phyloP scores from a whole-genome alignment of 345 rosid genomes.

The Iberis pinnata region DNA sequence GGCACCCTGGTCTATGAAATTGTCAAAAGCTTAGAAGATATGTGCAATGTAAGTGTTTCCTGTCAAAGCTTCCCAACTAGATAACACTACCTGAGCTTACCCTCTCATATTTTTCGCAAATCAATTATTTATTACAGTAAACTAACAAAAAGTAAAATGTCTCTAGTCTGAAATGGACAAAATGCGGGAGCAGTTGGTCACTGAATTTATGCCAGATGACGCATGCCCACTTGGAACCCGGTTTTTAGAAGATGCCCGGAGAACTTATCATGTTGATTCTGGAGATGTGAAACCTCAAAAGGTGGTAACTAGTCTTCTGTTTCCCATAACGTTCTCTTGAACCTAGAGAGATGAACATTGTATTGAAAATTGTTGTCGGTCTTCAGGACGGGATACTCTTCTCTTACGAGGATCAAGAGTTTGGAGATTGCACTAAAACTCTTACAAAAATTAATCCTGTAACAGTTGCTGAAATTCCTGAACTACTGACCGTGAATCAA shows the following conservation, averaged over 20 bases:
- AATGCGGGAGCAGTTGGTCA: constrained; percentile 50
- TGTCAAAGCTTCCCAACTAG: constrained; percentile 10
- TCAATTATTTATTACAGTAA: constrained; percentile 1
- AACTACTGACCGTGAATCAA: constrained; percentile 61
- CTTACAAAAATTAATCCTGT: constrained; percentile 33
- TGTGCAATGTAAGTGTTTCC: constrained; percentile 46
- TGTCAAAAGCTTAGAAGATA: constrained; percentile 52
- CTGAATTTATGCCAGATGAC: constrained; percentile 80
- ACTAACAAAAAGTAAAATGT: constrained; percentile 20
- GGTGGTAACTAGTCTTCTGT: constrained; percentile 30
- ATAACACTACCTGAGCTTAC: background rate
- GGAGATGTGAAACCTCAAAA: constrained; percentile 32
- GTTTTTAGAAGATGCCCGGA: constrained; percentile 40
- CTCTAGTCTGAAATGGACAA: constrained; percentile 52
- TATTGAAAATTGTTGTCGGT: constrained; percentile 6
- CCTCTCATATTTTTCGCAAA: background rate
- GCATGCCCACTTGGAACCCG: constrained; percentile 69
- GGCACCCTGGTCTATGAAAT: constrained; percentile 63
- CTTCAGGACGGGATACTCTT: constrained; percentile 37
- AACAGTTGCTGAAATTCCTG: constrained; percentile 29
- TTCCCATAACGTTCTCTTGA: constrained; percentile 13
- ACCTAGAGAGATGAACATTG: constrained; percentile 12
- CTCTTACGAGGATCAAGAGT: constrained; percentile 50
- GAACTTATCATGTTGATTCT: constrained; percentile 33
- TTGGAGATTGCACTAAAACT: constrained; percentile 42